Evolutionary conservation across 1,139 yeast genomes (phyloP).

Genomic region (Candida tetrigidarum): DNA sequence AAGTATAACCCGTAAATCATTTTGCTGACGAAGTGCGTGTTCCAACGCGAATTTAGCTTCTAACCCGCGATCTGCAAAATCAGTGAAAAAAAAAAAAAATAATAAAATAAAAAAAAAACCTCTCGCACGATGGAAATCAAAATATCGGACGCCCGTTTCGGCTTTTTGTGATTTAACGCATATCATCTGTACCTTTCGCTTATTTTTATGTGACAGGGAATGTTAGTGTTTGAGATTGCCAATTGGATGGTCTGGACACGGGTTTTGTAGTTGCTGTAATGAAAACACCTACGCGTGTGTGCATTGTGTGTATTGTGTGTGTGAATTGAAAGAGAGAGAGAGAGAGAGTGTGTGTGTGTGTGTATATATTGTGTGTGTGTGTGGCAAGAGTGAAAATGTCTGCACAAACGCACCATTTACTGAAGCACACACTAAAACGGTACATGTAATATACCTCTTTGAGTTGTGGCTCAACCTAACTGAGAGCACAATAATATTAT

Average conservation of each 20-base stretch:
- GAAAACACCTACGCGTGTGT: too few relatives aligned
- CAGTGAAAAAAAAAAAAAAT: background rate
- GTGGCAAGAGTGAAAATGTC: background rate
- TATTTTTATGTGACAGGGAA: background rate
- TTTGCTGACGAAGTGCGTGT: too few relatives aligned
- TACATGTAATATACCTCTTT: background rate
- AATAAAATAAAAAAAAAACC: background rate
- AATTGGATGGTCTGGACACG: background rate
- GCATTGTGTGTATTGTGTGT: too few relatives aligned
- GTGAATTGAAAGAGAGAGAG: too few relatives aligned
- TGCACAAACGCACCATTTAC: too few relatives aligned
- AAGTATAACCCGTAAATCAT: too few relatives aligned
- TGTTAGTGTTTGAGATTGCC: constrained; percentile 1
- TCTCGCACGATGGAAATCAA: constrained; percentile 3
- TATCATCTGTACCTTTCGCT: constrained; percentile 3
- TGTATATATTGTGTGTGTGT: background rate
- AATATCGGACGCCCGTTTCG: background rate
- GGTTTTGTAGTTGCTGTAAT: too few relatives aligned
- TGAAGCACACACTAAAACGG: too few relatives aligned
- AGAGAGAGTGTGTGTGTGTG: too few relatives aligned
- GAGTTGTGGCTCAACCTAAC: background rate
- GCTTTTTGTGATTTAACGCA: constrained; percentile 1
- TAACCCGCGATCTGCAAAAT: too few relatives aligned
- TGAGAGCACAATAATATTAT: background rate
- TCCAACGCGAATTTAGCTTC: too few relatives aligned